Evolutionary conservation across 140 eudicot genomes (phyloP), one percentile per base, ranked within the genome.

Genomic region (Anethum foeniculum): DNA sequence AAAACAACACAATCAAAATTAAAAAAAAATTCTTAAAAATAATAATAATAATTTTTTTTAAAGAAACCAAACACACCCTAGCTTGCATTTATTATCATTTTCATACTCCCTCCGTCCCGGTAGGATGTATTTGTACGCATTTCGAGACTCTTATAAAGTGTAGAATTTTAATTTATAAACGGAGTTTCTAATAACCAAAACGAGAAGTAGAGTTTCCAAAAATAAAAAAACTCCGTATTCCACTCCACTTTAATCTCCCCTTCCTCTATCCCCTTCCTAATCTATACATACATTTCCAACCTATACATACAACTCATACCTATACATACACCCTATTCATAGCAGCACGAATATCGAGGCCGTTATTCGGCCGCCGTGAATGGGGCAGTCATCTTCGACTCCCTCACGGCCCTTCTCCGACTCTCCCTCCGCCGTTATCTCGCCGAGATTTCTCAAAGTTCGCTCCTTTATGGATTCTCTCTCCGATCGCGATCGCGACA

Each of bases 351-450:
- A 13, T 68, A 0, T 68, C 49, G 76, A 71, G 76, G 74, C 67
- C 74, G 81, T 47, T 80, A 80, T 56, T 77, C 81, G 82, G 72
- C 71, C 83, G 84, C 82, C 88, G 89, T 90, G 82, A 87, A 90
- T 90, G 93, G 93, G 91, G 85, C 93, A 90, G 77, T 86, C 91
- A 81, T 75, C 83, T 60, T 88, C 91, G 52, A 73, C 81, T 71
- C 51, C 75, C 71, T 71, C 78, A 82, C 83, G 71, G 62, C 72
- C 82, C 47, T 48, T 51, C 21, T 77, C 75, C 77, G 81, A 81
- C 76, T 84, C 88, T 51, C 74, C 76, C 81, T 54, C 79, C 84
- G 58, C 87, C 60, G 75, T 44, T 23, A 79, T 80, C 79, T 77
- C 80, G 28, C 67, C 80, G 51, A 34, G 69, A 73, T 71, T 2